phyloP scores from a whole-genome alignment of 441 rosid genomes.

The Populus trichocarpa region DNA sequence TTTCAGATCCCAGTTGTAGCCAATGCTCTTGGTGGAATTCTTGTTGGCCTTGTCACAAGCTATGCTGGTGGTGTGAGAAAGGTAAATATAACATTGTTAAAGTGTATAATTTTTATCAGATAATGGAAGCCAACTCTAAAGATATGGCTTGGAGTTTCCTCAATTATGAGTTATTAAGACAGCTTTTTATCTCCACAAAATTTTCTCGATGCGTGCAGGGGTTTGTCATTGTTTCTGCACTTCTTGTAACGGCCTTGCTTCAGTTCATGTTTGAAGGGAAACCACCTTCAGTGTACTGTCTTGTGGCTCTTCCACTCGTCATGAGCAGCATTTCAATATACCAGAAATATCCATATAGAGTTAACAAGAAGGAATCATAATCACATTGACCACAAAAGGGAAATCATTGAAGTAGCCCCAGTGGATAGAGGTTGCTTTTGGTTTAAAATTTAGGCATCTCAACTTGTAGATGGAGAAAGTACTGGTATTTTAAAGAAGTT shows the following conservation, averaged over 20 bases:
- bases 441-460: neutral
- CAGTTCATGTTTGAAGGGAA: constrained; percentile 93
- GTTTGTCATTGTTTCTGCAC: constrained; percentile 95
- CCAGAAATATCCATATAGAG: constrained; percentile 79
- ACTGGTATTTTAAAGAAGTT: neutral
- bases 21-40: constrained; percentile 94
- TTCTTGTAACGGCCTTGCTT: constrained; percentile 82
- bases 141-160: neutral
- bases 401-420: neutral
- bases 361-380: constrained; percentile 69
- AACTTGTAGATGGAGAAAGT: constrained; percentile 11
- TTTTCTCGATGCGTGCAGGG: constrained; percentile 46
- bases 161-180: neutral
- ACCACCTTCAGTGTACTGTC: constrained; percentile 74
- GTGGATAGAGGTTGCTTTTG: neutral
- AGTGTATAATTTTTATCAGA: neutral
- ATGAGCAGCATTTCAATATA: constrained; percentile 75
- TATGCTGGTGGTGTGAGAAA: constrained; percentile 95
- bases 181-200: neutral
- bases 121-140: neutral
- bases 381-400: neutral
- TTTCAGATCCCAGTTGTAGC: constrained; percentile 73
- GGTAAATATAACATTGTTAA: constrained; percentile 35
- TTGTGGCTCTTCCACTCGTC: constrained; percentile 82
- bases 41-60: constrained; percentile 94